Percentiles rank a stretch among this genome's conserved stretches.
phyloP scores from a whole-genome alignment of 495 filamentous ascomycete species.

The Neurospora cerealis region DNA sequence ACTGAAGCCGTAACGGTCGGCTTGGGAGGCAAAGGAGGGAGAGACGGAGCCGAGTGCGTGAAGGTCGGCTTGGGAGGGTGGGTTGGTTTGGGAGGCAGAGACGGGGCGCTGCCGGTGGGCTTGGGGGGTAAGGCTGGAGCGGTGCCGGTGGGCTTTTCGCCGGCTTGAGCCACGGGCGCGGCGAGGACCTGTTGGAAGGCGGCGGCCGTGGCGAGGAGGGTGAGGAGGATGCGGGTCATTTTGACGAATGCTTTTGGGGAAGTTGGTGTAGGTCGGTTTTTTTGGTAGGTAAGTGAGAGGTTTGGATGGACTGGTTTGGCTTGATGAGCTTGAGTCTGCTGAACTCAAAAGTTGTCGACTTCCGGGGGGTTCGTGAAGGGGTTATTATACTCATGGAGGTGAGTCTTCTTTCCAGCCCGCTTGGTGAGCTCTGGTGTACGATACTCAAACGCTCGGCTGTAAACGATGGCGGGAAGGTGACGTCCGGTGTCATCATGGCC shows the following conservation, averaged over 20 bases:
- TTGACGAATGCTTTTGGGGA: not conserved
- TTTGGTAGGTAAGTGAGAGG: not conserved
- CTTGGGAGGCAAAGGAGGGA: not conserved
- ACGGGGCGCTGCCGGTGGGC: not conserved
- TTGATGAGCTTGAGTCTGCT: not conserved
- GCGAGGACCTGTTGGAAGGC: slow-evolving; percentile 9
- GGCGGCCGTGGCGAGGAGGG: slow-evolving; percentile 9
- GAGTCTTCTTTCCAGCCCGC: not conserved
- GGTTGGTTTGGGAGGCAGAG: not conserved
- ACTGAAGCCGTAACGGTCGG: not conserved
- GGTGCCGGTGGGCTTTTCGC: not conserved
- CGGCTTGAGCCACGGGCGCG: slow-evolving; percentile 9
- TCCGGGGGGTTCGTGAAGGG: not conserved
- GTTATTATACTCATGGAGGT: not conserved
- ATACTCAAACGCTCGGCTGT: not conserved
- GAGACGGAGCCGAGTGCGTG: not conserved
- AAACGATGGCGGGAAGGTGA: not conserved
- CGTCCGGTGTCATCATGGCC: not conserved
- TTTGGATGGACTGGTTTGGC: not conserved
- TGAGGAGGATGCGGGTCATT: slow-evolving; percentile 12
- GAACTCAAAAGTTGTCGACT: no score
- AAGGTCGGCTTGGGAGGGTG: not conserved
- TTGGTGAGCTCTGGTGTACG: not conserved
- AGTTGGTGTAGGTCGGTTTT: not conserved
- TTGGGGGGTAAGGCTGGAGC: not conserved